Conservation (phyloP, 2,329 filamentous ascomycete species). For the Talaromyces rugulosus region DNA sequence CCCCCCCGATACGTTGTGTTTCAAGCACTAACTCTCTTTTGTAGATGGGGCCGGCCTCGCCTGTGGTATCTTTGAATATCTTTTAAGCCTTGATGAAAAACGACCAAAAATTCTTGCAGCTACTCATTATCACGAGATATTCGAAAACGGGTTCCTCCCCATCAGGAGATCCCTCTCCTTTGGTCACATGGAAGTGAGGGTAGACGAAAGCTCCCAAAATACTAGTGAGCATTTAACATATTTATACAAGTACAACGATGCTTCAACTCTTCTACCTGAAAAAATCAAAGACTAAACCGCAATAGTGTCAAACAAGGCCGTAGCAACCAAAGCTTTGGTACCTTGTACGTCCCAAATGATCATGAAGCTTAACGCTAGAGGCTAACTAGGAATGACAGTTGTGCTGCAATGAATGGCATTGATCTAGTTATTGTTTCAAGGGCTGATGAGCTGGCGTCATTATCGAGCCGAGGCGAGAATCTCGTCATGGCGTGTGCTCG, state of each 20-base stretch:
- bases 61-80: slow-evolving; percentile 57
- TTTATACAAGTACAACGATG: slow-evolving; percentile 58
- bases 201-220: slow-evolving; percentile 40
- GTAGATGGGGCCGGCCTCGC: slow-evolving; percentile 61
- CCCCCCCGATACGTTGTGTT: background rate
- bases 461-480: slow-evolving; percentile 70
- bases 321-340: slow-evolving; percentile 79
- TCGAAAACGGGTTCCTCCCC: slow-evolving; percentile 52
- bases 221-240: slow-evolving; percentile 54
- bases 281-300: slow-evolving; percentile 11
- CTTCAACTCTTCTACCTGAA: background rate
- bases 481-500: slow-evolving; percentile 67
- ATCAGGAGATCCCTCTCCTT: slow-evolving; percentile 46
- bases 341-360: slow-evolving; percentile 41
- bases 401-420: slow-evolving; percentile 83
- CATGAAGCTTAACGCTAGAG: background rate
- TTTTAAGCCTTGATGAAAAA: slow-evolving; percentile 46
- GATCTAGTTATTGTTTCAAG: slow-evolving; percentile 66
- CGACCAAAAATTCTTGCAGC: slow-evolving; percentile 58
- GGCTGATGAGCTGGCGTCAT: slow-evolving; percentile 66
- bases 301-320: slow-evolving; percentile 56
- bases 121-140: slow-evolving; percentile 59
- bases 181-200: slow-evolving; percentile 55
- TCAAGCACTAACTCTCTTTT: slow-evolving; percentile 1
- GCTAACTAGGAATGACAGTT: slow-evolving; percentile 41